phyloP scores from a whole-genome alignment of 1,284 basidiomycete genomes.

The Crocinoboletus sp. region DNA sequence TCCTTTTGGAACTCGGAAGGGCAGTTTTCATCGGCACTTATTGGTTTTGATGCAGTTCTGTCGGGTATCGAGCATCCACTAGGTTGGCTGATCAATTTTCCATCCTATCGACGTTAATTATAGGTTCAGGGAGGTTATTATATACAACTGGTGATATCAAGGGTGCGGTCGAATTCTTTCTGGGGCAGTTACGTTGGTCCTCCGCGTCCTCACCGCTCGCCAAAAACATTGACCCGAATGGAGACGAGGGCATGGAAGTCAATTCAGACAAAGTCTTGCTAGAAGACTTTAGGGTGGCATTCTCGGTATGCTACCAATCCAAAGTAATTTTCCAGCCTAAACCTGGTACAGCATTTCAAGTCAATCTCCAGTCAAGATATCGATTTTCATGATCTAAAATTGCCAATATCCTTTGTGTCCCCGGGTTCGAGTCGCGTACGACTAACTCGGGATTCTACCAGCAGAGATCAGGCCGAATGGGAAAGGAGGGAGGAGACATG shows the following conservation, averaged over 20 bases:
- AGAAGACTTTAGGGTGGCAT: constrained; percentile 77
- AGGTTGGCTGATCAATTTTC: constrained; percentile 36
- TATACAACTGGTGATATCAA: constrained; percentile 74
- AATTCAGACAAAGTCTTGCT: constrained; percentile 59
- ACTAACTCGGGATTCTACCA: constrained; percentile 44
- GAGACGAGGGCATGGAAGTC: constrained; percentile 22
- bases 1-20: constrained; percentile 75
- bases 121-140: constrained; percentile 56
- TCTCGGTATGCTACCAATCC: constrained; percentile 45
- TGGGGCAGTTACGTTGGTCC: constrained; percentile 46
- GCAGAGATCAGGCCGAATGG: constrained; percentile 51
- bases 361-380: constrained; percentile 44
- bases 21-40: constrained; percentile 33
- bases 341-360: constrained; percentile 56
- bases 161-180: constrained; percentile 63
- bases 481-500: constrained; percentile 58
- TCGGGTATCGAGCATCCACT: constrained; percentile 74
- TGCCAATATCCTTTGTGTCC: constrained; percentile 59
- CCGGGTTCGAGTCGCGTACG: constrained; percentile 50
- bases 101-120: constrained; percentile 1
- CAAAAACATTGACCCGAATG: constrained; percentile 19
- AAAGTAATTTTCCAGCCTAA: constrained; percentile 3
- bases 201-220: constrained; percentile 17
- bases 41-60: constrained; percentile 57
- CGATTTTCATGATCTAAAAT: constrained; percentile 40